Evolutionary conservation across 352 stramenopile genomes (phyloP).

Genomic region (Globisporangium paddicum): DNA sequence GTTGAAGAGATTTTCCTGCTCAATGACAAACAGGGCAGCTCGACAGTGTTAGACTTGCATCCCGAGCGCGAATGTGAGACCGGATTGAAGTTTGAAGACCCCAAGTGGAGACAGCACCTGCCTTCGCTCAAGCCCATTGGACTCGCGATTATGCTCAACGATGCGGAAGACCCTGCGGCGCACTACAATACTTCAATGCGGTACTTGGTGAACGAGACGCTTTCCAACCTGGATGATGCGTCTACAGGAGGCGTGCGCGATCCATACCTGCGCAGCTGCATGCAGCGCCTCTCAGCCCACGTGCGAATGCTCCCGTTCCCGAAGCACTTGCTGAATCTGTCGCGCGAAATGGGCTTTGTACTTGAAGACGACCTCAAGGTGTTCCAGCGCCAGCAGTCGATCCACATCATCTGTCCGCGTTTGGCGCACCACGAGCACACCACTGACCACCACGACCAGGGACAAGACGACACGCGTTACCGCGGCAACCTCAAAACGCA

Average conservation of each 20-base stretch:
- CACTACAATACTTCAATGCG: constrained; percentile 66
- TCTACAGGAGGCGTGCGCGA: constrained; percentile 18
- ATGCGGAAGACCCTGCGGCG: constrained; percentile 58
- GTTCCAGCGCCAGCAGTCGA: constrained; percentile 65
- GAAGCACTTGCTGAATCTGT: constrained; percentile 75
- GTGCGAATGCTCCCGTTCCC: constrained; percentile 83
- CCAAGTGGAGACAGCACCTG: constrained; percentile 78
- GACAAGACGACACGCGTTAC: constrained; percentile 80
- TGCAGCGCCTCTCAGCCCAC: constrained; percentile 75
- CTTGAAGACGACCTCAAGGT: constrained; percentile 49
- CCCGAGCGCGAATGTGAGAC: constrained; percentile 67
- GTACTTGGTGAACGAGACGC: constrained; percentile 64
- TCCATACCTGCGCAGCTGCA: constrained; percentile 53
- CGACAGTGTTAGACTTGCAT: constrained; percentile 77
- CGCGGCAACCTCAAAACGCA: constrained; percentile 83
- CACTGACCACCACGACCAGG: constrained; percentile 82
- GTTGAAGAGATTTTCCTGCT: constrained; percentile 85
- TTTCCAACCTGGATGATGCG: constrained; percentile 13
- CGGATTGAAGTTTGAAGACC: constrained; percentile 83
- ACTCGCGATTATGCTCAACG: constrained; percentile 76
- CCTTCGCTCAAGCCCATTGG: constrained; percentile 77
- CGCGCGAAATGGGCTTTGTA: constrained; percentile 79
- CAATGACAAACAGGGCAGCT: constrained; percentile 59
- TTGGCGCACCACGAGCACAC: constrained; percentile 81
- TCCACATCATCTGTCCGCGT: constrained; percentile 81